Evolutionary conservation across 306 rosid genomes (phyloP).

Genomic region (Sechiopsis laciniata): DNA sequence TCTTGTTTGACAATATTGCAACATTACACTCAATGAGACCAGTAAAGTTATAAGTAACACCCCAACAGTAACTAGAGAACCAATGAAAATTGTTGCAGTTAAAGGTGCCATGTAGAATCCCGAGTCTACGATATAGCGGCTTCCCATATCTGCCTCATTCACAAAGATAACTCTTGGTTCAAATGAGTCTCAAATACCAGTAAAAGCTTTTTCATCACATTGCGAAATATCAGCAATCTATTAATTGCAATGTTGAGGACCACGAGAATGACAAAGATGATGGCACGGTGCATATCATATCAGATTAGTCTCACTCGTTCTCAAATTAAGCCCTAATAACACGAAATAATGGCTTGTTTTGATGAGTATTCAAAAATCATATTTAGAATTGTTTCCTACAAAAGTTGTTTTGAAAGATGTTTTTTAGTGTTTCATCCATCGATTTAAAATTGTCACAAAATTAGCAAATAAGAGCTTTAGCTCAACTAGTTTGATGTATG

Average conservation of each 20-base stretch:
- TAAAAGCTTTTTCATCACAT: slow-evolving; percentile 12
- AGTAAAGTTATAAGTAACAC: slow-evolving; percentile 51
- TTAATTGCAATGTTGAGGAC: background rate
- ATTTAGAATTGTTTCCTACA: background rate
- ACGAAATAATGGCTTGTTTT: background rate
- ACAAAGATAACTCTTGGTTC: slow-evolving; percentile 21
- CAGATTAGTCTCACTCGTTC: background rate
- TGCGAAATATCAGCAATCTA: background rate
- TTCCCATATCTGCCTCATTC: slow-evolving; percentile 47
- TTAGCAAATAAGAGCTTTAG: too few species aligned
- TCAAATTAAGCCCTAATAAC: background rate
- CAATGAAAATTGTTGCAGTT: slow-evolving; percentile 55
- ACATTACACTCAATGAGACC: slow-evolving; percentile 57
- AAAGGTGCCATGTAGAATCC: slow-evolving; percentile 75
- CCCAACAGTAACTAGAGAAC: slow-evolving; percentile 50
- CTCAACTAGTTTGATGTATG: too few species aligned
- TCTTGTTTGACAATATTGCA: slow-evolving; percentile 71
- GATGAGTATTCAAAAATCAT: slow-evolving; percentile 4
- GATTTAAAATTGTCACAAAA: background rate
- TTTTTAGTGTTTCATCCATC: background rate
- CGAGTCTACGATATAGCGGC: slow-evolving; percentile 51
- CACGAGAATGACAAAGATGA: background rate
- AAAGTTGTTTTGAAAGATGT: background rate
- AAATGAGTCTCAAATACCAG: background rate
- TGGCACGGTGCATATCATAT: background rate